Evolutionary conservation across 768 basidiomycete genomes (phyloP), one percentile per base, ranked within the genome.

Genomic region (Hortiboletus flavorubellus): DNA sequence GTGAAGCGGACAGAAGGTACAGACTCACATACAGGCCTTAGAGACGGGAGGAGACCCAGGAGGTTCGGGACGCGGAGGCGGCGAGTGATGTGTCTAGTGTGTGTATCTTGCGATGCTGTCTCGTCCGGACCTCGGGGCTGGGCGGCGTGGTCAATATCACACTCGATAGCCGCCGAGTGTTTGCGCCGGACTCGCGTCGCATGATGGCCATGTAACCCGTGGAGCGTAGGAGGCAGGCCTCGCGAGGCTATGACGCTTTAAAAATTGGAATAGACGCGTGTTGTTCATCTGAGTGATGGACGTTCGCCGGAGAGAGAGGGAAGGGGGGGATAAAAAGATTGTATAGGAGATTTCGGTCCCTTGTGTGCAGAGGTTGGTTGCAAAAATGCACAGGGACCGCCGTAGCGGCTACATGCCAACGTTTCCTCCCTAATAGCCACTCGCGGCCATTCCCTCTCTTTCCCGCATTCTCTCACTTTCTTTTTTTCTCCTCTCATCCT

Each of bases 391-490:
- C 64, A 67, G 64, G 65, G 62, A 62, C 64, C 51, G 64, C 66
- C 61, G 65, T 68, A 69, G 60, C 63, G 62, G 64, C 66, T 69
- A 70, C 71, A 73, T 68, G 72, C 69, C 73, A 76, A 76, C 74
- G 74, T 75, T 78, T 75, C 78, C 79, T 78, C 75, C 77, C 77
- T 69, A 72, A 71, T 72, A 80, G 80, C 80, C 80, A 81, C 80
- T 76, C 73, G 66, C 70, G 74, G 70, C 69, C 73, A 49, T 79
- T 80, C 78, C 79, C 78, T 80, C 80, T 76, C 77, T 78, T 79
- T 80, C 70, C 76, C 76, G 77, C 76, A 76, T 80, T 75, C 76
- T 76, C 77, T 68, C 70, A 63, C 62, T 69, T 75, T 75, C 73
- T 72, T 72, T 70, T 73, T 72, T 73, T 75, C 71, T 73, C 73